A percentile compares a stretch with the other conserved stretches of the same genome.
phyloP scores from a whole-genome alignment of 1,284 basidiomycete species.

The Xerocomus amazonicus region DNA sequence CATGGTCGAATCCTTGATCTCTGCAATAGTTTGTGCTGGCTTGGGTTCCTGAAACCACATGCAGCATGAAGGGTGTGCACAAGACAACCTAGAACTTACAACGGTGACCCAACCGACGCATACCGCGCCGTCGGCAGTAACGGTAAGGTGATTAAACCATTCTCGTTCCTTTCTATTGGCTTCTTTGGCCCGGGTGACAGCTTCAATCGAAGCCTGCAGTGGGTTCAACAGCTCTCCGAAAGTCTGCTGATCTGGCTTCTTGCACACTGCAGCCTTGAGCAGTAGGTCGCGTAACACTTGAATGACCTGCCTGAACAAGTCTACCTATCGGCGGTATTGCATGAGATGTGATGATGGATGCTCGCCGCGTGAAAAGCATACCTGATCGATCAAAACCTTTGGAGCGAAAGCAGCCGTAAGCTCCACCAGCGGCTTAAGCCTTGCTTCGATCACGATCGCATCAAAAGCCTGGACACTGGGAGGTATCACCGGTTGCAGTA shows the following conservation, averaged over 20 bases:
- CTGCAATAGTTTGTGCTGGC: constrained; percentile 80
- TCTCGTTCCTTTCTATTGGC: constrained; percentile 78
- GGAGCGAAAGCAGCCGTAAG: constrained; percentile 76
- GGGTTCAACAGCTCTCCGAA: constrained; percentile 68
- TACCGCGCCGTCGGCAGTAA: constrained; percentile 79
- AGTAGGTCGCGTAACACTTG: constrained; percentile 68
- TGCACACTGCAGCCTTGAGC: constrained; percentile 66
- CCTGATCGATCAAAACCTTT: constrained; percentile 71
- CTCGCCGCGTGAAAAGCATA: constrained; percentile 38
- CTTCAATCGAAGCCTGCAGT: constrained; percentile 72
- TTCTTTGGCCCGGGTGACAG: constrained; percentile 79
- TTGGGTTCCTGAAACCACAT: constrained; percentile 59
- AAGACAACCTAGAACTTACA: constrained; percentile 45
- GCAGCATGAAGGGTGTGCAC: constrained; percentile 6
- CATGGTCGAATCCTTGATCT: constrained; percentile 84
- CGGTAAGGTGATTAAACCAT: constrained; percentile 79
- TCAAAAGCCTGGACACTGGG: constrained; percentile 73
- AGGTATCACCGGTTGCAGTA: constrained; percentile 43
- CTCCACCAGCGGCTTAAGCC: constrained; percentile 71
- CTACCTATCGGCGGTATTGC: constrained; percentile 48
- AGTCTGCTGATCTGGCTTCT: constrained; percentile 69
- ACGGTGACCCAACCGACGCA: constrained; percentile 92
- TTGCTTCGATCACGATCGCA: constrained; percentile 66
- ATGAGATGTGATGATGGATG: constrained; percentile 5
- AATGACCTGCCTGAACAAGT: constrained; percentile 68